Evolutionary conservation across 192 early-diverging fungal genomes (phyloP), one percentile per base, ranked within the genome.

Genomic region (Coemansia sp.): DNA sequence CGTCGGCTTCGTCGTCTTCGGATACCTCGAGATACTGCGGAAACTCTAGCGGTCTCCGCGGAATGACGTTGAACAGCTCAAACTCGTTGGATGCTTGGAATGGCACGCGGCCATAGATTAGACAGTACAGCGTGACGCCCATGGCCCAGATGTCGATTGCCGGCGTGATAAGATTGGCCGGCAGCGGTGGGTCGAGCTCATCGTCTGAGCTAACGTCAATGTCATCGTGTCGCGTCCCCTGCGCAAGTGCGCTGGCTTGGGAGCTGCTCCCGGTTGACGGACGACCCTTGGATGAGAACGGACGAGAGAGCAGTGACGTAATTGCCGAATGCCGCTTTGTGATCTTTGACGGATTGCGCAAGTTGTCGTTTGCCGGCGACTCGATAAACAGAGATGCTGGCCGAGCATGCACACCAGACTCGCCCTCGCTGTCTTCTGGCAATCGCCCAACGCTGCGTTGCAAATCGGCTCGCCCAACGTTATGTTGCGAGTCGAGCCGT

Each of bases 121-220:
- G 82, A 67, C 95, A 97, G 79, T 94, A 98, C 14, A 98, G 83
- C 9, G 94, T 97, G 22, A 97, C 95, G 1, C 97, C 97, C 60
- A 97, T 84, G 31, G 97, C 97, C 97, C 97, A 98, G 10, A 98
- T 88, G 72, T 98, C 97, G 53, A 98, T 98, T 0, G 92, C 91
- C 49, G 91, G 91, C 22, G 90, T 91, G 16, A 91, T 88, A 9
- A 84, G 85, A 23, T 77, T 73, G 71, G 81, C 25, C 62, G 72
- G 71, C 62, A 80, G 77, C 37, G 64, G 66, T 52, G 57, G 47
- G 9, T 73, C 65, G 17, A 53, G 22, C 59, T 65, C 70, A 59
- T 59, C 65, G 50, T 61, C 55, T 17, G 68, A 57, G 49, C 39
- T 31, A 2, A 35, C 11, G 21, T 43, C 67, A 19, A 68, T 19